These are phyloP conservation scores for Eucalyptus microcorys DNA, from an alignment of 345 rosid genomes.

Conservation along the genomic window DNA sequence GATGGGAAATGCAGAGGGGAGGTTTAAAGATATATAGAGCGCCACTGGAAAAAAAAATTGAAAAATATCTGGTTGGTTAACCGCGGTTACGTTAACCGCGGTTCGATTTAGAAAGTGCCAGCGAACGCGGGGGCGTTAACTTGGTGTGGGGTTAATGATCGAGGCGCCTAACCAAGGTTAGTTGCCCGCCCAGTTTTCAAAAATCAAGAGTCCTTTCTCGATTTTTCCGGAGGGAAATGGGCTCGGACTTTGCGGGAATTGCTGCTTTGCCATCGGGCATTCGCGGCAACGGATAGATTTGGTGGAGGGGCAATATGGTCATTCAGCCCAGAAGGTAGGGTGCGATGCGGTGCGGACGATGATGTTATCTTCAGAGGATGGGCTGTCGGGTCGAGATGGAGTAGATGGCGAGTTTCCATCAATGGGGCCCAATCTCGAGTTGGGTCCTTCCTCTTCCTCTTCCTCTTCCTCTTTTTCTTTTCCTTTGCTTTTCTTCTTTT, in stretches of 20 bases:
- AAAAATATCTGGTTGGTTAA: background rate
- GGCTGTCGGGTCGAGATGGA: background rate
- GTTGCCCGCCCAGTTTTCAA: conserved; percentile 3
- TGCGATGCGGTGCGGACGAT: background rate
- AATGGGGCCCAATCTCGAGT: background rate
- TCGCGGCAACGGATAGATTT: background rate
- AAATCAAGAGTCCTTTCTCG: background rate
- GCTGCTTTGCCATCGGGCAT: background rate
- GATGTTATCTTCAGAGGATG: background rate
- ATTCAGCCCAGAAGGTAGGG: background rate
- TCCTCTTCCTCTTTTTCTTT: background rate
- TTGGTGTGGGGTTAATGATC: background rate
- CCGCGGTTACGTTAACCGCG: background rate
- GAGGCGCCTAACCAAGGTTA: conserved; percentile 1
- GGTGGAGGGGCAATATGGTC: background rate
- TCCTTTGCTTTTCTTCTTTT: background rate
- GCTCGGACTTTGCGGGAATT: background rate
- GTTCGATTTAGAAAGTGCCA: background rate
- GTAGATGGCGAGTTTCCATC: background rate
- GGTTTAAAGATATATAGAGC: background rate
- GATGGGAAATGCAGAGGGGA: background rate
- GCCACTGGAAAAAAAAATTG: background rate
- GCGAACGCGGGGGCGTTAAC: background rate
- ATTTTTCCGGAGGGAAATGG: background rate
- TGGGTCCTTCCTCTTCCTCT: background rate